A percentile compares a stretch with the other conserved stretches of the same genome.
phyloP scores from a whole-genome alignment of 192 early-diverging fungal genomes.

The Radiomyces spectabilis region DNA sequence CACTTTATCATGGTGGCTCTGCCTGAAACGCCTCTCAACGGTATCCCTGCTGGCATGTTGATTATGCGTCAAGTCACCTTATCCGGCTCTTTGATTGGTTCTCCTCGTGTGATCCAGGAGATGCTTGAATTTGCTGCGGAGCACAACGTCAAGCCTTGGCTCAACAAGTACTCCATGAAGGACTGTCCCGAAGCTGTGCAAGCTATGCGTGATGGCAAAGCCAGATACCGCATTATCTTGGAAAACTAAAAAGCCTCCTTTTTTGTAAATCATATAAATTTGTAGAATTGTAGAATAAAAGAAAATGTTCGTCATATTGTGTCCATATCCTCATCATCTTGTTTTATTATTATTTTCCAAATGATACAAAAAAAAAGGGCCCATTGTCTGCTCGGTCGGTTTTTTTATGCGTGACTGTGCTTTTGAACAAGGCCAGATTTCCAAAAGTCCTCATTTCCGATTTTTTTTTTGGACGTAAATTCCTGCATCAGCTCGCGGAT shows the following conservation, averaged over 20 bases:
- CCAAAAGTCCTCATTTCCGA: too few relatives aligned
- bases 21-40: slow-evolving; percentile 32
- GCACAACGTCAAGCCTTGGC: slow-evolving; percentile 49
- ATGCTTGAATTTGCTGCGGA: slow-evolving; percentile 57
- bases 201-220: slow-evolving; percentile 38
- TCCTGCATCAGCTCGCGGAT: too few relatives aligned
- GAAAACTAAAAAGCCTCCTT: slow-evolving; percentile 48
- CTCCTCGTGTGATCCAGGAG: slow-evolving; percentile 41
- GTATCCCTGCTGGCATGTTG: slow-evolving; percentile 8
- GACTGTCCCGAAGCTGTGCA: slow-evolving; percentile 45
- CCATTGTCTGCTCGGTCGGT: too few relatives aligned
- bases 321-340: too few relatives aligned
- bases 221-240: slow-evolving; percentile 53
- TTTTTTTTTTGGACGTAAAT: too few relatives aligned
- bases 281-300: too few relatives aligned
- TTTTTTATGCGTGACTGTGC: too few relatives aligned
- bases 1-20: slow-evolving; percentile 55
- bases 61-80: slow-evolving; percentile 30
- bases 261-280: too few relatives aligned
- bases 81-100: slow-evolving; percentile 55
- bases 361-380: too few relatives aligned
- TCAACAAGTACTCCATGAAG: slow-evolving; percentile 45
- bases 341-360: too few relatives aligned
- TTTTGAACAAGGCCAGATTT: too few relatives aligned
- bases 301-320: too few relatives aligned